Base-by-base conservation (phyloP, 352 stramenopile genomes). In the Phytophthora idaei region DNA sequence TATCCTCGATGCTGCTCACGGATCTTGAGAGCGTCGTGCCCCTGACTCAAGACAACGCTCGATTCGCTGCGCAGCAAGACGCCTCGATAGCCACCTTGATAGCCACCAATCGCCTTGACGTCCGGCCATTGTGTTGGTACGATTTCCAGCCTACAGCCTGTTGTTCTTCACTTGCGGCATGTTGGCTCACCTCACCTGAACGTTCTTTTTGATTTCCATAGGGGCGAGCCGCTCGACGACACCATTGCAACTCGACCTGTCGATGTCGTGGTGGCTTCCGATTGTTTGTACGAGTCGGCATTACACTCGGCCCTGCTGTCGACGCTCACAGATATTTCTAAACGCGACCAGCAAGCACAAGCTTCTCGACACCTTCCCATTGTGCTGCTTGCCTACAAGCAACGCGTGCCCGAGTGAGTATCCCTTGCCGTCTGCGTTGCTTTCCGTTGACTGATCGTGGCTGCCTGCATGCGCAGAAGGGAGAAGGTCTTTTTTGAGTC, bases 311-410 rank as follows among this genome's bases (percentile, higher is more conserved):
- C 73, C 12, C 57, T 93, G 27, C 49, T 84, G 3, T 10, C 53
- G 15, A 85, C 85, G 11, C 55, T 92, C 12, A 83, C 74, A 39
- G 9, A 49, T 10, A 32, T 21, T 17, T 50, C 47, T 17, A 15
- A 47, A 14, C 52, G 8, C 25, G 28, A 14, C 2, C 28, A 52
- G 31, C n/a, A 31, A 41, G 31, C 12, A 5, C n/a, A 65, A 12
- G 8, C 37, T 5, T 31, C 21, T 21, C 36, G 14, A 46, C 53
- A 56, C 8, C 32, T 31, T 25, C 15, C 29, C 36, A 36, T 62
- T 1, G 69, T 89, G n/a, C 71, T 85, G 12, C 56, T 93, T 41
- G 82, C 81, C 8, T 93, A 90, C 74, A 93, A 93, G 68, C 85
- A 90, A 49, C 79, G 85, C 5, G 55, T 92, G 29, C 68, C 69